Evolutionary conservation across 2,329 filamentous ascomycete genomes (phyloP).

Genomic region (Pestalotiopsis sp.): DNA sequence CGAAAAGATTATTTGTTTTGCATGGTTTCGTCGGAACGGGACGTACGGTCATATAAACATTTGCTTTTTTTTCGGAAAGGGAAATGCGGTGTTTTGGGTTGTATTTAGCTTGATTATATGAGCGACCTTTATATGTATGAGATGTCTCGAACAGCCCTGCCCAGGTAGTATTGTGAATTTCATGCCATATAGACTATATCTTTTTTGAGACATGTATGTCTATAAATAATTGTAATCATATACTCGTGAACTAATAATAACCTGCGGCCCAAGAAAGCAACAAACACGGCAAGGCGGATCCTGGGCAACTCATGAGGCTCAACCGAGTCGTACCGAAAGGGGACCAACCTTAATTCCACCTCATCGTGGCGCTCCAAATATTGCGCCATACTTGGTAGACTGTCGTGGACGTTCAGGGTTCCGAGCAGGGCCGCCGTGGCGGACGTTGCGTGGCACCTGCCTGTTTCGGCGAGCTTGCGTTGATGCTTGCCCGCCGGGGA

Average conservation of each 20-base stretch:
- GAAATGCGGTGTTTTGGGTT: slow-evolving; percentile 24
- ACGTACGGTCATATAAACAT: slow-evolving; percentile 10
- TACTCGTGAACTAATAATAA: background rate
- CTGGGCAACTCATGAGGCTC: background rate
- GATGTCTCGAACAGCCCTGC: background rate
- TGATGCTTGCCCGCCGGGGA: background rate
- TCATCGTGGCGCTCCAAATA: background rate
- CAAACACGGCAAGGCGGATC: background rate
- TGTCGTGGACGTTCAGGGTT: background rate
- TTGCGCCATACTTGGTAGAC: background rate
- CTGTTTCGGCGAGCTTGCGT: slow-evolving; percentile 1
- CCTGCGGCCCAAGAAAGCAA: background rate
- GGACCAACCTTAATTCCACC: slow-evolving; percentile 6
- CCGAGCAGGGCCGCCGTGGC: background rate
- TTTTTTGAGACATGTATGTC: background rate
- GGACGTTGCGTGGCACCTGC: slow-evolving; percentile 12
- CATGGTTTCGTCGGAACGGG: slow-evolving; percentile 16
- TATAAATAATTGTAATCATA: background rate
- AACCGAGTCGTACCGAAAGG: background rate
- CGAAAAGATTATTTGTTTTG: slow-evolving; percentile 5
- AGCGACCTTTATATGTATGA: slow-evolving; percentile 1
- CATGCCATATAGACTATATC: background rate
- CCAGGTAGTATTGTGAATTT: background rate
- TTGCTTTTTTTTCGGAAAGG: slow-evolving; percentile 9
- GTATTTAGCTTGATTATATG: slow-evolving; percentile 17